Conservation (phyloP, 768 basidiomycete genomes). For the Amanita polypyramis region DNA sequence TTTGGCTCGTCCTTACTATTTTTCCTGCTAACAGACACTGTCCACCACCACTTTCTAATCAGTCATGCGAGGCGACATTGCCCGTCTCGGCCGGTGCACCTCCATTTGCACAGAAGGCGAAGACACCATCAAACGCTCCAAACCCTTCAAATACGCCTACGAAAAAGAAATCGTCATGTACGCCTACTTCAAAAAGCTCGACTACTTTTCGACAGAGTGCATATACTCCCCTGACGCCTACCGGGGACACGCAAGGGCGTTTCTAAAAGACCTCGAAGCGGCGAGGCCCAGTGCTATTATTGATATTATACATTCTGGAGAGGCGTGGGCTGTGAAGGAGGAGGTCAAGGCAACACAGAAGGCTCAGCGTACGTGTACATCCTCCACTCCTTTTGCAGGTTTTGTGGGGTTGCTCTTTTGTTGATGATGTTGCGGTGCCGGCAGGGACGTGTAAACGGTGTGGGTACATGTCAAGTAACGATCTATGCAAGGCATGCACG, state of each 20-base stretch:
- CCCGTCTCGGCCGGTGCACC: slow-evolving; percentile 88
- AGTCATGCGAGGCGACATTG: slow-evolving; percentile 99
- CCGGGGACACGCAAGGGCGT: slow-evolving; percentile 88
- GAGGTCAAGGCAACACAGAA: slow-evolving; percentile 81
- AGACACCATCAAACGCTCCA: slow-evolving; percentile 91
- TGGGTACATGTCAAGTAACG: slow-evolving; percentile 93
- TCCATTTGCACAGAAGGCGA: slow-evolving; percentile 92
- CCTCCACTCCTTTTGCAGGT: too few relatives aligned
- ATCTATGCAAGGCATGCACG: slow-evolving; percentile 93
- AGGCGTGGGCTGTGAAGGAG: slow-evolving; percentile 79
- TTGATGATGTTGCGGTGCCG: slow-evolving; percentile 4
- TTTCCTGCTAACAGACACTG: neutral
- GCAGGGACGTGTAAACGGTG: slow-evolving; percentile 86
- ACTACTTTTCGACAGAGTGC: slow-evolving; percentile 98
- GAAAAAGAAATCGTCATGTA: slow-evolving; percentile 99
- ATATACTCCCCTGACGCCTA: slow-evolving; percentile 99
- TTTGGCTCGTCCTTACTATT: slow-evolving; percentile 11
- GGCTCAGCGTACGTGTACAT: slow-evolving; percentile 65
- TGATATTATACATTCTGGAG: slow-evolving; percentile 95
- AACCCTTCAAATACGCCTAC: slow-evolving; percentile 99
- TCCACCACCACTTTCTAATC: neutral
- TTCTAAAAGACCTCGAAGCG: slow-evolving; percentile 92
- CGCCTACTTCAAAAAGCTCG: slow-evolving; percentile 97
- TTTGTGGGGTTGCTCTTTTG: slow-evolving; percentile 3
- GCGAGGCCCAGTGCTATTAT: slow-evolving; percentile 92